These are phyloP conservation scores for Ogataea nitratoaversa DNA, from an alignment of 805 yeast genomes.

Conservation along the genomic window DNA sequence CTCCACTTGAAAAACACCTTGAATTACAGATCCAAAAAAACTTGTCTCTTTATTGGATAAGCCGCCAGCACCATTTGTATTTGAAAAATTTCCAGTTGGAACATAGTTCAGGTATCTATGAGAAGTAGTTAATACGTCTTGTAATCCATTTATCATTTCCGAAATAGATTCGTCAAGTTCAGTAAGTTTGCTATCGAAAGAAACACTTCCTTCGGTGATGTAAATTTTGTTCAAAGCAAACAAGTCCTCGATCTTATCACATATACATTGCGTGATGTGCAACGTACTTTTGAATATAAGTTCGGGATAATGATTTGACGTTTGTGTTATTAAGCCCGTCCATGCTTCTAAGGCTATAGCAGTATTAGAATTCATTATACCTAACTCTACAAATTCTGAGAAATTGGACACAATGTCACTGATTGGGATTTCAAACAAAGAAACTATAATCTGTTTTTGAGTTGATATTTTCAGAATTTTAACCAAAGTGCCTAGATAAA, in stretches of 20 bases:
- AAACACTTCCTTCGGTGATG: constrained; percentile 8
- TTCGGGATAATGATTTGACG: constrained; percentile 24
- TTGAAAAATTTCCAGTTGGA: constrained; percentile 15
- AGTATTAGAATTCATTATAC: constrained; percentile 19
- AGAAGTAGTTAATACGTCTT: constrained; percentile 56
- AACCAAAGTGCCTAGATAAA: constrained; percentile 21
- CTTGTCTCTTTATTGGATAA: constrained; percentile 37
- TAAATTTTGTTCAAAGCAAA: constrained; percentile 15
- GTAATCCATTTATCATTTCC: constrained; percentile 52
- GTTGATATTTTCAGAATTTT: constrained; percentile 25
- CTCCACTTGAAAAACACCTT: constrained; percentile 75
- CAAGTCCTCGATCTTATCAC: constrained; percentile 23
- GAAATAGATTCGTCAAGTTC: constrained; percentile 39
- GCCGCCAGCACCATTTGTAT: constrained; percentile 6
- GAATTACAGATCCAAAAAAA: constrained; percentile 63
- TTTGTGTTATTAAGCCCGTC: constrained; percentile 22
- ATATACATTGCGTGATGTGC: constrained; percentile 24
- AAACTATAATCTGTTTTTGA: constrained; percentile 10
- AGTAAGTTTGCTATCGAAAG: constrained; percentile 11
- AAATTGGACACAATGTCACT: constrained; percentile 13
- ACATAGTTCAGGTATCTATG: constrained; percentile 44
- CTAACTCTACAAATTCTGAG: constrained; percentile 23
- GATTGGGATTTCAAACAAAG: constrained; percentile 16
- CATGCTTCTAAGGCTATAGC: constrained; percentile 25
- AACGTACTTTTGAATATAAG: constrained; percentile 20